phyloP scores from a whole-genome alignment of 73 alveolate genomes.

The Durusdinium trenchii region DNA sequence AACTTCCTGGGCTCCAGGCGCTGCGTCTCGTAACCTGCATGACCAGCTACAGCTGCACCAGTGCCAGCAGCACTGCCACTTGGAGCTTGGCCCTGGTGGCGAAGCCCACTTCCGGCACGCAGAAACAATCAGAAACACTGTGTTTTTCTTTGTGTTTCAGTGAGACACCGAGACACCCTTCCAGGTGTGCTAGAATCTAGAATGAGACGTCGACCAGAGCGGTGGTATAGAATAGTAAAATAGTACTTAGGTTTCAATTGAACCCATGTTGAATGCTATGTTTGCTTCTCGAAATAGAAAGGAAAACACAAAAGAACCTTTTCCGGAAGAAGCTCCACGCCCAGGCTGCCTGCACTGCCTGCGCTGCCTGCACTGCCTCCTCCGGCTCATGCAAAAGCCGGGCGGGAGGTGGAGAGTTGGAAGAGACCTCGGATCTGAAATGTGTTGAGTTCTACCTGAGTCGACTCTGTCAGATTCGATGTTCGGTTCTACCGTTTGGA shows the following conservation, averaged over 20 bases:
- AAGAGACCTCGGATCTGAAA: neutral
- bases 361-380: neutral
- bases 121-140: neutral
- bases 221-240: neutral
- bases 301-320: neutral
- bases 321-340: neutral
- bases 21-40: constrained; percentile 81
- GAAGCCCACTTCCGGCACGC: neutral
- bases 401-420: constrained; percentile 25
- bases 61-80: constrained; percentile 59
- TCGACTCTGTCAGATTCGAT: too few species aligned
- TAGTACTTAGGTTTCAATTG: neutral
- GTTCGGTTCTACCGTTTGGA: too few species aligned
- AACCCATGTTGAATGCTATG: neutral
- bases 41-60: constrained; percentile 79
- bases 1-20: neutral
- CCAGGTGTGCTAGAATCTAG: neutral
- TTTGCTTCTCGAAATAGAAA: neutral
- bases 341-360: too few species aligned
- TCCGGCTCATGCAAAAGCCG: constrained; percentile 11
- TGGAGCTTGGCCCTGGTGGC: neutral
- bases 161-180: too few species aligned
- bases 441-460: too few species aligned
- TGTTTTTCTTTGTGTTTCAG: too few species aligned
- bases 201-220: too few species aligned